Base-by-base conservation (phyloP, 306 rosid genomes). In the Abrus precatorius region DNA sequence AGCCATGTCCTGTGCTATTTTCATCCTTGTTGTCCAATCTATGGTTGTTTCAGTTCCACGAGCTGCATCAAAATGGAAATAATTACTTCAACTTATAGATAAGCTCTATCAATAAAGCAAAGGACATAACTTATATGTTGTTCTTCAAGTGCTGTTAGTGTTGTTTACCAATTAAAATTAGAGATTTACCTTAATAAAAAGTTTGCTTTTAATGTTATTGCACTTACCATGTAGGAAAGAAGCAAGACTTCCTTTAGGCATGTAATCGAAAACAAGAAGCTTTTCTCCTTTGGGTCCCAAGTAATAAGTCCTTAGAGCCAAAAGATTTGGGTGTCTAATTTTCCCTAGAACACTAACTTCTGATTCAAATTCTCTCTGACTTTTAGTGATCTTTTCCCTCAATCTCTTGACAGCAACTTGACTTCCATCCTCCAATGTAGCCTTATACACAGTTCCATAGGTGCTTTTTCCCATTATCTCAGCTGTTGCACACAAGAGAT, bases 381-480 rank as follows among this genome's bases (percentile, higher is more conserved):
- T 52, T 80, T 85, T 92, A 10, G 95, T 88, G 84, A 88, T 92
- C 78, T 92, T 92, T 76, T 92, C 97, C 61, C 97, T 88, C 85
- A 92, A 52, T 80, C 97, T 90, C 89, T 92, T 92, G 14, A 92
- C 97, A 32, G 95, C 92, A 33, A 91, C 97, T 88, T 91, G 89
- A 76, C 81, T 90, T 74, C 96, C 96, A 81, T 89, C 96, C 70
- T 93, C 97, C 81, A 91, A 62, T 65, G 95, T 91, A 29, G 95
- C 92, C 84, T 91, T 93, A 52, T 91, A 93, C 28, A 91, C 94
- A 7, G 95, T 93, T 84, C 95, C 96, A 45, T 88, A 93, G 57
- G 91, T 91, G 79, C 97, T 91, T 79, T 93, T 91, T 49, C 94
- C 96, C 92, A 91, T 86, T 30, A 93, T 91, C 89, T 92, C 97